Evolutionary conservation across 75 land plant genomes (phyloP).

Genomic region (Gnetum montanum): DNA sequence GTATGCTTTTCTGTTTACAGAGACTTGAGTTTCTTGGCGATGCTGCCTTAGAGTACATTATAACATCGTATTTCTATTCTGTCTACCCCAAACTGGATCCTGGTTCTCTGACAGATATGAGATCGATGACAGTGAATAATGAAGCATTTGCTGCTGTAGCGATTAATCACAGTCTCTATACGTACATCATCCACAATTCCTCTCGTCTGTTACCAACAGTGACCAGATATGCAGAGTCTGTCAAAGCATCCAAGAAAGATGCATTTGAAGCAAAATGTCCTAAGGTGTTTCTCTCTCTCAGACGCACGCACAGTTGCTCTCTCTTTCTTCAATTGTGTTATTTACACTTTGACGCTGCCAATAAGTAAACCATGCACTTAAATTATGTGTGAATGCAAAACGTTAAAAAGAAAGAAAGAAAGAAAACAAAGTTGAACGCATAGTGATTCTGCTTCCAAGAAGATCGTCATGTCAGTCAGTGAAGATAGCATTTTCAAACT

Average conservation of each 20-base stretch:
- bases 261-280: constrained; percentile 49
- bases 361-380: no score
- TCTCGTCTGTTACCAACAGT: constrained; percentile 38
- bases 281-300: constrained; percentile 36
- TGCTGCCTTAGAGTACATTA: constrained; percentile 84
- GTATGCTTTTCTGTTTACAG: constrained; percentile 41
- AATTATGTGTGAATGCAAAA: no score
- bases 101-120: constrained; percentile 79
- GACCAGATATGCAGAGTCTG: constrained; percentile 35
- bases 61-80: constrained; percentile 69
- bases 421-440: no score
- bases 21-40: constrained; percentile 96
- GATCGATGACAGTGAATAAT: constrained; percentile 70
- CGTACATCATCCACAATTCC: constrained; percentile 53
- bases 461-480: no score
- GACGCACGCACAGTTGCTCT: background rate
- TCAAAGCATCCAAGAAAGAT: constrained; percentile 9
- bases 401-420: no score
- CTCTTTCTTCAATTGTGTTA: no score
- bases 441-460: no score
- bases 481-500: no score
- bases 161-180: constrained; percentile 41
- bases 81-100: constrained; percentile 62
- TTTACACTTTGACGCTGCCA: no score
- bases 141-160: constrained; percentile 70